Conservation (phyloP, 2,329 filamentous ascomycete genomes). For the Huntiella savannae region DNA sequence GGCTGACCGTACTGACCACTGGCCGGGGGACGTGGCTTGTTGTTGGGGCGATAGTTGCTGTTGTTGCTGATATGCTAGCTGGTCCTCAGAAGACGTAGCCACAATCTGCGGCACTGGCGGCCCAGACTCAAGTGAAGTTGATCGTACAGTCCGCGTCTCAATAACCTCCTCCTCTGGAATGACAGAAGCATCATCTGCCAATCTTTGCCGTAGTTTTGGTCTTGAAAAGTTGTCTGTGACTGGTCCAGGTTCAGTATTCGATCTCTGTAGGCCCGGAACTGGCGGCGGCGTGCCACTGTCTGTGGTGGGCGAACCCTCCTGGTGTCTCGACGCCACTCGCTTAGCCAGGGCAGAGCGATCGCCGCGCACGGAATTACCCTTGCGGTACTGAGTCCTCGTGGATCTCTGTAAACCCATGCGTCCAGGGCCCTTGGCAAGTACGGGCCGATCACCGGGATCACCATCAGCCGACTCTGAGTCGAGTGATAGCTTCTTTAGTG, state of each 20-base stretch:
- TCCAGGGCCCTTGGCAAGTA: slow-evolving; percentile 55
- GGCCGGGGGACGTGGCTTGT: not conserved
- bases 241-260: slow-evolving; percentile 49
- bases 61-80: not conserved
- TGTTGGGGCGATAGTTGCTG: slow-evolving; percentile 3
- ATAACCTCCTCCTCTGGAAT: not conserved
- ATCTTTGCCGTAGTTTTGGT: slow-evolving; percentile 31
- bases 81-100: slow-evolving; percentile 37
- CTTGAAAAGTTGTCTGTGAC: slow-evolving; percentile 40
- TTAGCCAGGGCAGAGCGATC: slow-evolving; percentile 60
- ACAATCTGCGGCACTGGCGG: slow-evolving; percentile 37
- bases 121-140: slow-evolving; percentile 11
- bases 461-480: slow-evolving; percentile 33
- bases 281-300: slow-evolving; percentile 19
- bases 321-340: slow-evolving; percentile 29
- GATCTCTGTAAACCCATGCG: slow-evolving; percentile 67
- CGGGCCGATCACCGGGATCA: slow-evolving; percentile 47
- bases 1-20: slow-evolving; percentile 8
- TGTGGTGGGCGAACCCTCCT: slow-evolving; percentile 1
- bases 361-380: slow-evolving; percentile 63
- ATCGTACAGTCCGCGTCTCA: not conserved
- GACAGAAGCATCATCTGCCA: slow-evolving; percentile 22
- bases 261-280: slow-evolving; percentile 32
- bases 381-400: slow-evolving; percentile 78
- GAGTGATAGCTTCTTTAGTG: slow-evolving; percentile 50